Evolutionary conservation across 163 green algal genomes (phyloP).

Genomic region (Chlorella variabilis): DNA sequence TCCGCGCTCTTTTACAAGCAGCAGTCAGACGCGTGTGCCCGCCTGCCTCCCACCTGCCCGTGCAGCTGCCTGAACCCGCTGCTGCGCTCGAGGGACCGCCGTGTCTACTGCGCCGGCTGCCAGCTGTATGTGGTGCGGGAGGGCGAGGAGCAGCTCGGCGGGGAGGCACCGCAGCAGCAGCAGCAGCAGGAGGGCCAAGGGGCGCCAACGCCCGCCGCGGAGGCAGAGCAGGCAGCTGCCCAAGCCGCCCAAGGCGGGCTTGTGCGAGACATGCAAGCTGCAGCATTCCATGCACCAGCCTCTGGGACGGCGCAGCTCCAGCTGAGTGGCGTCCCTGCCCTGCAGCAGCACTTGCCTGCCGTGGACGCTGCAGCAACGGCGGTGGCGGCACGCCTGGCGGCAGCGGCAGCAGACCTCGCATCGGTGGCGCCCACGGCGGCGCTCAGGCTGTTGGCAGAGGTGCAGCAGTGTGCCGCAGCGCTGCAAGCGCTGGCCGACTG

Average conservation of each 20-base stretch:
- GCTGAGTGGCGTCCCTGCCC: no score
- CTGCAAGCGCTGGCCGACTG: conserved; percentile 25
- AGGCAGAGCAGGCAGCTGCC: no score
- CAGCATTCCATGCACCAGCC: no score
- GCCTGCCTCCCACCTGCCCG: no score
- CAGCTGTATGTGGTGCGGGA: conserved; percentile 28
- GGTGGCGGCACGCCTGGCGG: conserved; percentile 13
- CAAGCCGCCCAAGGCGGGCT: no score
- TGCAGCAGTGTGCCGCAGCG: conserved; percentile 19
- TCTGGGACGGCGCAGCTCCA: background rate
- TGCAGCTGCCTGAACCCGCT: conserved; percentile 37
- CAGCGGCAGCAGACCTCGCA: background rate
- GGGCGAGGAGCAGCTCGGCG: background rate
- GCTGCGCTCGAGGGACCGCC: conserved; percentile 26
- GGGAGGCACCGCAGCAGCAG: conserved; percentile 16
- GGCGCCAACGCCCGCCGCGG: conserved; percentile 18
- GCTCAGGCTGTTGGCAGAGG: background rate
- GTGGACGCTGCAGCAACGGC: conserved; percentile 14
- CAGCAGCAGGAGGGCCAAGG: conserved; percentile 33
- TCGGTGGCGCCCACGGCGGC: background rate
- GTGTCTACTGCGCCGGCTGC: conserved; percentile 42
- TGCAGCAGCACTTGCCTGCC: conserved; percentile 3
- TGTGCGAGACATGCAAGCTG: no score
- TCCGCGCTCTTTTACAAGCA: no score
- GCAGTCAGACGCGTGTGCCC: no score